phyloP scores from a whole-genome alignment of 1,139 yeast species.

The Suhomyces atakaporum region DNA sequence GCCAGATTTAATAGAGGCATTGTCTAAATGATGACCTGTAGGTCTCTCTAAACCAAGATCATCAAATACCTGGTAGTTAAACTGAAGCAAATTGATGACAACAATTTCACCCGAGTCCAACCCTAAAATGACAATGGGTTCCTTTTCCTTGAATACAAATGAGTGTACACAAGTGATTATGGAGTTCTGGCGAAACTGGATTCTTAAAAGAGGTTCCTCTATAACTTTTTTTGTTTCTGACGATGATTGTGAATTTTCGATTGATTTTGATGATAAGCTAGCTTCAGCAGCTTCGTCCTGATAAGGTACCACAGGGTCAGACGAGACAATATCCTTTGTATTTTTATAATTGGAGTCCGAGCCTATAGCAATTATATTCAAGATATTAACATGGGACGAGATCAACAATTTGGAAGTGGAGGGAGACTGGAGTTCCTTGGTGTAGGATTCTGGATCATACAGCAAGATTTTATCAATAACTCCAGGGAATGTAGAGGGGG shows the following conservation, averaged over 20 bases:
- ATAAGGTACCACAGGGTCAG: slow-evolving; percentile 27
- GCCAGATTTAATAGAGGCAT: slow-evolving; percentile 15
- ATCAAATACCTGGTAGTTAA: slow-evolving; percentile 32
- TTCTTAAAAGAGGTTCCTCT: slow-evolving; percentile 38
- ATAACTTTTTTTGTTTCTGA: slow-evolving; percentile 24
- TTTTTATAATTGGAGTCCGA: slow-evolving; percentile 24
- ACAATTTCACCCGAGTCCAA: slow-evolving; percentile 39
- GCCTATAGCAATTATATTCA: slow-evolving; percentile 40
- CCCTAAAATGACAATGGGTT: slow-evolving; percentile 38
- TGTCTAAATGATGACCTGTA: slow-evolving; percentile 10
- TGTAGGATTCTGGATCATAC: slow-evolving; percentile 28
- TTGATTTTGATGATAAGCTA: slow-evolving; percentile 3
- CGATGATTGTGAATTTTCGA: slow-evolving; percentile 5
- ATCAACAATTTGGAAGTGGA: slow-evolving; percentile 29
- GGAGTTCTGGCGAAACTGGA: slow-evolving; percentile 29
- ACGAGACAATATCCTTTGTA: slow-evolving; percentile 24
- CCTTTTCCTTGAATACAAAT: slow-evolving; percentile 21
- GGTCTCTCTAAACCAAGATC: slow-evolving; percentile 22
- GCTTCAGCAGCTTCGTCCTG: slow-evolving; percentile 12
- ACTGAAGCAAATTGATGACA: slow-evolving; percentile 30
- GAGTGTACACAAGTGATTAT: slow-evolving; percentile 36
- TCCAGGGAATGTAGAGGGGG: slow-evolving; percentile 3
- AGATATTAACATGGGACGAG: slow-evolving; percentile 38
- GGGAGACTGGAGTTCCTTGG: slow-evolving; percentile 21
- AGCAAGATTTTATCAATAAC: slow-evolving; percentile 25